Evolutionary conservation across 202 grass and related monocot genomes (phyloP).

Genomic region (Schoenoplectus tabernaemontani): DNA sequence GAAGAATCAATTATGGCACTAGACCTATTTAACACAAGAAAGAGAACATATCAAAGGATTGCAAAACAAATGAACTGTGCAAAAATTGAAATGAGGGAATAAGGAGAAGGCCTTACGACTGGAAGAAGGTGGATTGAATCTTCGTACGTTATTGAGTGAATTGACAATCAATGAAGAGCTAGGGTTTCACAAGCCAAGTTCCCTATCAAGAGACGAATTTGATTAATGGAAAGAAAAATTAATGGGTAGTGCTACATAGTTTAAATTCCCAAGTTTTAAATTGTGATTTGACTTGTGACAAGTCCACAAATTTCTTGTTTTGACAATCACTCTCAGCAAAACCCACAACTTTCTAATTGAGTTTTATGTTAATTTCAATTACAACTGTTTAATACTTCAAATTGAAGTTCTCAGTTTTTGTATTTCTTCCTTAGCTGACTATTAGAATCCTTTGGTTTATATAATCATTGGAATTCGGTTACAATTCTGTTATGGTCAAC

Average conservation of each 20-base stretch:
- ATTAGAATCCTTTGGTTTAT: no score
- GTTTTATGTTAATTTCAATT: no score
- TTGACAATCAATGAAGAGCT: not conserved
- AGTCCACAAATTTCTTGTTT: not conserved
- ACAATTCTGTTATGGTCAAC: no score
- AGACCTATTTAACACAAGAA: not conserved
- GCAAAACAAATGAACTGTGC: not conserved
- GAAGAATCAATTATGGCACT: not conserved
- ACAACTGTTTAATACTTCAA: not conserved
- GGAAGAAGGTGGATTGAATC: not conserved
- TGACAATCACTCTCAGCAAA: not conserved
- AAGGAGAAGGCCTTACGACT: not conserved
- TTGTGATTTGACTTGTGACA: not conserved
- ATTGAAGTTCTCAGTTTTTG: no score
- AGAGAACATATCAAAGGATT: not conserved
- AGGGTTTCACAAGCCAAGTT: not conserved
- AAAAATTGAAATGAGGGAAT: not conserved
- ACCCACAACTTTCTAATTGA: not conserved
- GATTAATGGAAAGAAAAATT: not conserved
- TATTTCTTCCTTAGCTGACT: no score
- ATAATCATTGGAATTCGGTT: no score
- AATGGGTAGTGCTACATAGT: not conserved
- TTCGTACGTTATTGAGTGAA: not conserved
- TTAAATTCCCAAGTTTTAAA: not conserved
- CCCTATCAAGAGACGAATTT: not conserved